Percentiles rank a stretch among this genome's conserved stretches.
These are phyloP conservation scores for Botrytis hyacinthi DNA, from an alignment of 2,329 filamentous ascomycete genomes.

Conservation along the genomic window DNA sequence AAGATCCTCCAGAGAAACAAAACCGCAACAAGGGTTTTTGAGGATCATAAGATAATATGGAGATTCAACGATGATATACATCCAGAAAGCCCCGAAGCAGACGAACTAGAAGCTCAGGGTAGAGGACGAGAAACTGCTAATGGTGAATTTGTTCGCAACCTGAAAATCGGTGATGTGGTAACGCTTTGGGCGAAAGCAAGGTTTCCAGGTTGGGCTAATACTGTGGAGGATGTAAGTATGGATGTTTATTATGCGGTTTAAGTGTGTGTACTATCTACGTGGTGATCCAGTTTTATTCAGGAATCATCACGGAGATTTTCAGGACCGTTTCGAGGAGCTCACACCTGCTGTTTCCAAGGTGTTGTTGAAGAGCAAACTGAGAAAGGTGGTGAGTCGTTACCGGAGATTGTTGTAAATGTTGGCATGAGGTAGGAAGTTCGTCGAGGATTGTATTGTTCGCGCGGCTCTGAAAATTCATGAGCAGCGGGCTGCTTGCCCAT, in stretches of 20 bases:
- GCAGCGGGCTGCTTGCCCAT: background rate
- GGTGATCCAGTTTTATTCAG: background rate
- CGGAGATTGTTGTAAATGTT: background rate
- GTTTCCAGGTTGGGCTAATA: conserved; percentile 54
- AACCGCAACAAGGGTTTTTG: conserved; percentile 42
- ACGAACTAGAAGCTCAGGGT: conserved; percentile 42
- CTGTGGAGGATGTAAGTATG: conserved; percentile 49
- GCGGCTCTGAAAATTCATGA: background rate
- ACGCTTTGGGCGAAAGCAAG: conserved; percentile 38
- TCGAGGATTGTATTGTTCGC: background rate
- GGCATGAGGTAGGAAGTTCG: background rate
- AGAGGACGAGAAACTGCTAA: conserved; percentile 51
- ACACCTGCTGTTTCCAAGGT: background rate
- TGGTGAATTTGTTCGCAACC: conserved; percentile 54
- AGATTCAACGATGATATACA: conserved; percentile 49
- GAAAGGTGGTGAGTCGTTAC: background rate
- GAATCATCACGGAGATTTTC: background rate
- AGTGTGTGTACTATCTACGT: background rate
- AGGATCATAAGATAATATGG: conserved; percentile 54
- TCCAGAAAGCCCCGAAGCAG: conserved; percentile 44
- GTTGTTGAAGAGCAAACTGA: background rate
- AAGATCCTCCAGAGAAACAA: conserved; percentile 48
- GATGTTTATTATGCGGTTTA: conserved; percentile 58
- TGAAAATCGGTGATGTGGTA: conserved; percentile 40
- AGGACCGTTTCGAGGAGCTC: background rate